Evolutionary conservation across 176 grass and related monocot species (phyloP).

Genomic region (Thinopyrum elongatum): DNA sequence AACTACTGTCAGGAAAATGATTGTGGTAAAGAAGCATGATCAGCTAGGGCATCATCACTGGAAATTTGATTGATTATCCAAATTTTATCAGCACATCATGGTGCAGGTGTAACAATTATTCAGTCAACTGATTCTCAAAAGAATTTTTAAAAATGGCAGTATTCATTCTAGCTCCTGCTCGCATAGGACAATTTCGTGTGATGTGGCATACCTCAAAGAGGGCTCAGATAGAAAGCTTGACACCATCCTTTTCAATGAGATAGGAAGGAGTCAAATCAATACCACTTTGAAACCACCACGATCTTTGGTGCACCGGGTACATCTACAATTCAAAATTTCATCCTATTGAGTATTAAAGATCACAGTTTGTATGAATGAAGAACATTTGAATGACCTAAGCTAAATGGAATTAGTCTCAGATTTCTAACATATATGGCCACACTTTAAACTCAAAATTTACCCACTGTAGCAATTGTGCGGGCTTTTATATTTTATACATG

Average conservation of each 20-base stretch:
- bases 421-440: not conserved
- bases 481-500: not conserved
- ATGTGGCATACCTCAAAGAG: too few species aligned
- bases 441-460: not conserved
- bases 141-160: too few species aligned
- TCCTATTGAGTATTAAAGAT: not conserved
- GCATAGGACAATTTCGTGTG: too few species aligned
- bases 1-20: too few species aligned
- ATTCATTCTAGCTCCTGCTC: too few species aligned
- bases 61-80: too few species aligned
- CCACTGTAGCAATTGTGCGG: not conserved
- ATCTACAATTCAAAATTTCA: constrained; percentile 44
- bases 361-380: not conserved
- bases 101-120: too few species aligned
- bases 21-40: too few species aligned
- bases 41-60: too few species aligned
- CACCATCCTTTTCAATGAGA: constrained; percentile 82
- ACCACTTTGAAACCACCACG: constrained; percentile 98
- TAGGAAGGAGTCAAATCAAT: constrained; percentile 94
- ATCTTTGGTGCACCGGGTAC: constrained; percentile 73
- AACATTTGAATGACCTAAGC: not conserved
- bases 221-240: too few species aligned
- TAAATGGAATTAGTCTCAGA: not conserved
- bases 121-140: too few species aligned
- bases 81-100: too few species aligned